Evolutionary conservation across 495 filamentous ascomycete species (phyloP).

Genomic region (Tuber aestivum): DNA sequence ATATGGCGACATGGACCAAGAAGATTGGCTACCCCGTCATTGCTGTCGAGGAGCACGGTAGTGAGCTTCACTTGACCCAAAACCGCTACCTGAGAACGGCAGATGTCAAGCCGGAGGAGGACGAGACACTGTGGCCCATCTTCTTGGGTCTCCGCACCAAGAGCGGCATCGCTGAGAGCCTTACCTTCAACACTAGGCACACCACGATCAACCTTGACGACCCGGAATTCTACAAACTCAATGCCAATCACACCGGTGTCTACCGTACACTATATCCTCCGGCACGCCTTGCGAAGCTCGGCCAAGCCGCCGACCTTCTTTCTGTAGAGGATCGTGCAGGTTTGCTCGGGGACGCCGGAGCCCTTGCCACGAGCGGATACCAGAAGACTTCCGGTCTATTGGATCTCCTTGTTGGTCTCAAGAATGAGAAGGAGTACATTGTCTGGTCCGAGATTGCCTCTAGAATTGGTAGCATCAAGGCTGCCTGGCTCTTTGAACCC

Average conservation of each 20-base stretch:
- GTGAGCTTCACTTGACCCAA: conserved; percentile 62
- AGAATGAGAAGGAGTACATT: conserved; percentile 76
- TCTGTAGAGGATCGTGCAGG: conserved; percentile 90
- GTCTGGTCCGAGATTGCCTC: conserved; percentile 89
- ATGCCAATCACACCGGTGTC: conserved; percentile 67
- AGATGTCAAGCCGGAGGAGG: conserved; percentile 75
- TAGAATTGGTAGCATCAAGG: conserved; percentile 66
- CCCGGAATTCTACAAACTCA: conserved; percentile 70
- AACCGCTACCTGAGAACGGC: conserved; percentile 70
- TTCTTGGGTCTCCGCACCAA: conserved; percentile 65
- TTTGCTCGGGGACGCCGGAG: conserved; percentile 92
- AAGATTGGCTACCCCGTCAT: conserved; percentile 70
- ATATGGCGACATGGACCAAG: conserved; percentile 76
- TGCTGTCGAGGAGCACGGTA: conserved; percentile 55
- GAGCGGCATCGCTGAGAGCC: conserved; percentile 56
- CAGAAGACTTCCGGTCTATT: conserved; percentile 87
- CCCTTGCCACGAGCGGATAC: conserved; percentile 82
- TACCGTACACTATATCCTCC: conserved; percentile 68
- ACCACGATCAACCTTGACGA: conserved; percentile 60
- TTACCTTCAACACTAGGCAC: conserved; percentile 68
- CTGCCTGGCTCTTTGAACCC: conserved; percentile 86
- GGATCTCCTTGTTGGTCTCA: conserved; percentile 76
- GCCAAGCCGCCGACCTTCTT: conserved; percentile 73
- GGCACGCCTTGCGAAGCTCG: conserved; percentile 63
- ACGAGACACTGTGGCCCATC: conserved; percentile 70